Base-by-base conservation (phyloP, 306 rosid species). In the Vicia faba region DNA sequence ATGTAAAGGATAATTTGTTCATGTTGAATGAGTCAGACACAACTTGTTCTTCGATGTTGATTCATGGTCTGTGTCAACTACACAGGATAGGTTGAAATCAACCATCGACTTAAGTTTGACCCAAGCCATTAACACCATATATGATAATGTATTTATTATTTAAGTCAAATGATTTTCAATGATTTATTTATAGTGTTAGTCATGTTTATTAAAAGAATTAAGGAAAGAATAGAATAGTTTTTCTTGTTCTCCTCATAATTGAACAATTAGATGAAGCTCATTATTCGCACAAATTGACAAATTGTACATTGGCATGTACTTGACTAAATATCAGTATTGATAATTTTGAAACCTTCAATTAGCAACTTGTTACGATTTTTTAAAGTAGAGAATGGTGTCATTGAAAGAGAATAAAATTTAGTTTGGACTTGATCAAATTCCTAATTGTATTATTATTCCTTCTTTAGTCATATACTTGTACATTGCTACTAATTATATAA, bases 1-100 rank as follows among this genome's bases (percentile, higher is more conserved):
- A 46, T 15, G 11, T 7, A 3, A 49, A 11, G 3, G 59, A 53
- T 25, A 23, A 11, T 11, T 66, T 65, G 0, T 26, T n/a, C 51
- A 16, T 11, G 26, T 12, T 49, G 79, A 75, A 68, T 11, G 40
- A 55, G 79, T 68, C 79, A 59, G 8, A 25, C 57, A 29, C 31
- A 35, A 33, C 25, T 13, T 19, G 39, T 55, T 66, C 51, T 56
- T 65, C 33, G 0, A 0, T n/a, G 14, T 39, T 51, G 56, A 63
- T 63, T 51, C 38, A 72, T 56, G 26, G 66, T 66, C 11, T 0
- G 20, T 45, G 66, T 73, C 71, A 43, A 66, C 61, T 65, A 20
- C 7, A 67, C 68, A 15, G 18, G 26, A 44, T 29, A 20, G 35
- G 61, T 23, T 35, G 43, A 44, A 56, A 67, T 74, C 78, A 66